Conservation (phyloP, 805 yeast species). For the Dipodascopsis uninucleata region DNA sequence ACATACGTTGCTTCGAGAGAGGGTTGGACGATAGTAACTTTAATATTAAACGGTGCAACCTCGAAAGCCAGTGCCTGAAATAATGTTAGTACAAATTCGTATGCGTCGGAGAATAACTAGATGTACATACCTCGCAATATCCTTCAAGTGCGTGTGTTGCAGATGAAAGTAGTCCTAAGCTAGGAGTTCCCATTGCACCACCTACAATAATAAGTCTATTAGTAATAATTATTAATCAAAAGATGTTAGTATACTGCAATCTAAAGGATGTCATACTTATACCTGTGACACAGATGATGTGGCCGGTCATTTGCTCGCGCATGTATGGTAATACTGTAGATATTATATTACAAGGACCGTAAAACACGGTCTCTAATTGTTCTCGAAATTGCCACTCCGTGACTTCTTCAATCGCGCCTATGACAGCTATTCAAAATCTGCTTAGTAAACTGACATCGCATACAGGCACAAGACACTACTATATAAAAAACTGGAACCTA, state of each 20-base stretch:
- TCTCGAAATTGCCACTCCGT: constrained; percentile 29
- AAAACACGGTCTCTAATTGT: constrained; percentile 26
- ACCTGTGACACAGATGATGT: constrained; percentile 33
- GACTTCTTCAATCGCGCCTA: constrained; percentile 29
- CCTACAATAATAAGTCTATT: constrained; percentile 4
- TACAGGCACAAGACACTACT: not conserved
- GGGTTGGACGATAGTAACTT: constrained; percentile 34
- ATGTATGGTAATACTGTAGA: constrained; percentile 32
- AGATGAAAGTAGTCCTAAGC: constrained; percentile 30
- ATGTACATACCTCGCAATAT: constrained; percentile 30
- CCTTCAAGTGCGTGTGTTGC: constrained; percentile 37
- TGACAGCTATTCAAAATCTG: constrained; percentile 9
- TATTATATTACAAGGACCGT: constrained; percentile 31
- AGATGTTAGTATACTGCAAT: too few relatives aligned
- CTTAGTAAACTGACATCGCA: constrained; percentile 2
- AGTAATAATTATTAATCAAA: not conserved
- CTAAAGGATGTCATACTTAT: constrained; percentile 12
- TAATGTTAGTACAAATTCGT: too few relatives aligned
- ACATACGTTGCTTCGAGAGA: constrained; percentile 30
- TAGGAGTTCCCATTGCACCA: constrained; percentile 34
- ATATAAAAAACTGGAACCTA: not conserved
- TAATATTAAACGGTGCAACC: constrained; percentile 31
- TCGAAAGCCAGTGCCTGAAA: constrained; percentile 32
- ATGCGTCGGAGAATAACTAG: too few relatives aligned
- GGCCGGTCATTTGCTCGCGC: constrained; percentile 31